Evolutionary conservation across 148 eudicot species (phyloP), one percentile per base, ranked within the genome.

Genomic region (Vaccinium darrowii): DNA sequence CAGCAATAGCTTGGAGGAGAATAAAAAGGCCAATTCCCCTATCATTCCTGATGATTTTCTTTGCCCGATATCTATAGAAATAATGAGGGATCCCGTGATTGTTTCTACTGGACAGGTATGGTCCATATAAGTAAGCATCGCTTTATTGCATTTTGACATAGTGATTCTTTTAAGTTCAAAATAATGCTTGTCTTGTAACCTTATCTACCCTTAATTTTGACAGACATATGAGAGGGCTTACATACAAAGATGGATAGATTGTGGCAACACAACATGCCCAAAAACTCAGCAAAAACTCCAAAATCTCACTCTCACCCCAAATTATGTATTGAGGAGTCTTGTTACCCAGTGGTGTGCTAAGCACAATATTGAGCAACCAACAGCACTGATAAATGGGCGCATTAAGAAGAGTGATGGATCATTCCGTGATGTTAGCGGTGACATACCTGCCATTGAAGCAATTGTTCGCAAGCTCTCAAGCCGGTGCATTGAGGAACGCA

Each of bases 41-140:
- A 58, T 86, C n/a, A 88, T 95, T 79, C 98, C 98, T 50, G 94
- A 88, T 89, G 98, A 95, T 85, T 94, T 90, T 63, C 95, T 89
- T 58, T 95, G 98, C 80, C 96, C 98, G 30, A 93, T 95, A 76
- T 95, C 98, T 67, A 94, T 94, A 58, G 98, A 95, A 82, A 91
- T 95, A n/a, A 95, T 94, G 98, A 91, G 95, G 87, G 98, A 95
- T 89, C 98, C 98, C 30, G 96, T 94, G 60, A 92, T 94, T 88
- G 95, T 93, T 67, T 92, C 98, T 23, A 94, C 98, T 9, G 98
- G 98, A 77, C 98, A 95, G 98, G 98, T 95, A 90, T 18, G 25
- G 39, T 53, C 77, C 58, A 54, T 73, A 19, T 12, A 54, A 27
- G 47, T 49, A 30, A 50, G 36, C 36, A 14, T 78, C n/a, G 6